Conservation (phyloP, 164 flowering plant genomes). For the Vitis amurensis region DNA sequence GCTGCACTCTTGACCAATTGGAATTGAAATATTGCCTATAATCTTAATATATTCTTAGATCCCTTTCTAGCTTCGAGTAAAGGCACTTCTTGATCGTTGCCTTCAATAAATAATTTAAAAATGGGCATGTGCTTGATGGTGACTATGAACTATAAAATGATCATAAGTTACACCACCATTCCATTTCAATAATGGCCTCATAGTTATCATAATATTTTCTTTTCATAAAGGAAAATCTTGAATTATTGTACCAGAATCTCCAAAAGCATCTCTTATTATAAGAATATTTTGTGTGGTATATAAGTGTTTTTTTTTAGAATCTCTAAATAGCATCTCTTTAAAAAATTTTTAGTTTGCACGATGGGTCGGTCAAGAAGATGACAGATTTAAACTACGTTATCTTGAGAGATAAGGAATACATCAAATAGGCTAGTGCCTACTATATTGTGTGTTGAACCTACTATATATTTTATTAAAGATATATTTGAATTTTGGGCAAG, state of each 20-base stretch:
- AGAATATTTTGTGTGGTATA: too few relatives aligned
- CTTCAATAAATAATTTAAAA: constrained; percentile 3
- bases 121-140: background rate
- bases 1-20: constrained; percentile 23
- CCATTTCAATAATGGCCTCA: background rate
- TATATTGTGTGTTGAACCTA: too few relatives aligned
- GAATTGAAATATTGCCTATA: background rate
- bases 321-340: too few relatives aligned
- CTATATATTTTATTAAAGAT: too few relatives aligned
- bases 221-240: background rate
- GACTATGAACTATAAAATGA: background rate
- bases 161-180: background rate
- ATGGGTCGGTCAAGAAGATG: too few relatives aligned
- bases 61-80: constrained; percentile 1
- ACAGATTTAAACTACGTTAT: too few relatives aligned
- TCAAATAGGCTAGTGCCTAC: too few relatives aligned
- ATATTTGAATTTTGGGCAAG: too few relatives aligned
- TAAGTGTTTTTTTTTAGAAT: too few relatives aligned
- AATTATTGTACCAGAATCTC: background rate
- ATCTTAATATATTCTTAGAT: background rate
- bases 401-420: too few relatives aligned
- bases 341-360: too few relatives aligned
- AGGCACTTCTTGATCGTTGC: constrained; percentile 18
- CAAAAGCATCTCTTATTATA: too few relatives aligned
- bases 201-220: background rate